Percentiles rank a stretch among this genome's conserved stretches.
Conservation (phyloP, 129 eudicot species). For the Tagetes erecta region DNA sequence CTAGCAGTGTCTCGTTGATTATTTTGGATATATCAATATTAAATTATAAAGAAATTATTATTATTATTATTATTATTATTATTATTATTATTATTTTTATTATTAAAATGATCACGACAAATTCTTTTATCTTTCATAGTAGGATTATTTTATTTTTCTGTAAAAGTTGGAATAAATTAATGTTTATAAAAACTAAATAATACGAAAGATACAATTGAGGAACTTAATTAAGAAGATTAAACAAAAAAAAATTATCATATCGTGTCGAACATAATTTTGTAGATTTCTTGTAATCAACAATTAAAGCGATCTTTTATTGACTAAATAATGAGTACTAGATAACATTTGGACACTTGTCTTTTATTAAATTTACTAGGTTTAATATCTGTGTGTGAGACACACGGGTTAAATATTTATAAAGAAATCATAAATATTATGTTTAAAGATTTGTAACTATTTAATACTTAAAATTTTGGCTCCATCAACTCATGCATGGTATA, state of each 20-base stretch:
- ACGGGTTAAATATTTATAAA: no score
- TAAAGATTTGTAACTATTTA: no score
- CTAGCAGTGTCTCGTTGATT: slow-evolving; percentile 32
- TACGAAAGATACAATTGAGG: neutral
- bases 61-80: no score
- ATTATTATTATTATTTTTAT: no score
- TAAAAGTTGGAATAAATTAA: neutral
- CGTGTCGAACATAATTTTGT: neutral
- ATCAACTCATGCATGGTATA: no score
- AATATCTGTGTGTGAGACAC: no score
- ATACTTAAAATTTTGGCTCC: no score
- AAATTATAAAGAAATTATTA: neutral
- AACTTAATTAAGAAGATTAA: slow-evolving; percentile 22
- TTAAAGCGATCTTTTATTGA: no score
- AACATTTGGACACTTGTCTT: no score
- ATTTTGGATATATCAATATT: neutral
- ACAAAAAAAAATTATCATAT: slow-evolving; percentile 7
- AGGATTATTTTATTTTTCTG: slow-evolving; percentile 4
- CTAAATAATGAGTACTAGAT: no score
- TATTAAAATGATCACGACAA: neutral
- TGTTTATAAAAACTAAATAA: neutral
- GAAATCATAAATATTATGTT: no score
- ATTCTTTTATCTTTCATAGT: neutral
- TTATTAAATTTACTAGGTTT: no score
- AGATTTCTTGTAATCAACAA: slow-evolving; percentile 5